phyloP scores from a whole-genome alignment of 1,284 basidiomycete species.

The Trichosporon sp. region DNA sequence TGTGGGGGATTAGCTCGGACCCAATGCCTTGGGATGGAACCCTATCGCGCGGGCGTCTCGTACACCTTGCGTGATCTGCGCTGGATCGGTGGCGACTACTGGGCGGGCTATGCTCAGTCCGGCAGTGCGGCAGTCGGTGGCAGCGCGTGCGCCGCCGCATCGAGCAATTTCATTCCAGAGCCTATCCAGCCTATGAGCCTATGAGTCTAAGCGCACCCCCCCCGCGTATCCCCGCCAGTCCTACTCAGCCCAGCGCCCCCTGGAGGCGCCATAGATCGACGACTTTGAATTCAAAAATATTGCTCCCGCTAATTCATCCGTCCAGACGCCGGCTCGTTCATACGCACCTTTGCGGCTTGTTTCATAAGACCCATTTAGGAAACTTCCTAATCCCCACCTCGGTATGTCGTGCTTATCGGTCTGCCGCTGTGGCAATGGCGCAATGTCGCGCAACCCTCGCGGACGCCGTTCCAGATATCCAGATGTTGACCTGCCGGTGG shows the following conservation, averaged over 20 bases:
- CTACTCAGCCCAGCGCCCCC: no score
- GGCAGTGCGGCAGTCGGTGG: no score
- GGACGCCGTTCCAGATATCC: neutral
- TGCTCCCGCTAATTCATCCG: conserved; percentile 12
- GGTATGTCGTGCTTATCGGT: conserved; percentile 16
- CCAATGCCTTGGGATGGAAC: conserved; percentile 19
- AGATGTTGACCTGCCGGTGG: neutral
- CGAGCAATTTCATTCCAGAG: neutral
- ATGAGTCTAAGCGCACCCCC: no score
- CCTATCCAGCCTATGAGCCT: no score
- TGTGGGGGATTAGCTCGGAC: conserved; percentile 13
- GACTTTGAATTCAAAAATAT: neutral
- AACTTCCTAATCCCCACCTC: conserved; percentile 1
- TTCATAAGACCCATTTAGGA: neutral
- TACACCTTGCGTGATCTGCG: conserved; percentile 20
- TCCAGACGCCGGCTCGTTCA: neutral
- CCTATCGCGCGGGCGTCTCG: conserved; percentile 9
- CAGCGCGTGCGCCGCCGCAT: neutral
- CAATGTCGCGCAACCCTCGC: conserved; percentile 16
- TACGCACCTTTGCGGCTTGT: no score
- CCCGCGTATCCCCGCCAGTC: no score
- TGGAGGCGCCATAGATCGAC: neutral
- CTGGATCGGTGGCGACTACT: neutral
- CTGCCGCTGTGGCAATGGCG: conserved; percentile 2
- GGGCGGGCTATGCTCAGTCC: no score